Evolutionary conservation across 129 eudicot species (phyloP).

Genomic region (Flaveria ramosissima): DNA sequence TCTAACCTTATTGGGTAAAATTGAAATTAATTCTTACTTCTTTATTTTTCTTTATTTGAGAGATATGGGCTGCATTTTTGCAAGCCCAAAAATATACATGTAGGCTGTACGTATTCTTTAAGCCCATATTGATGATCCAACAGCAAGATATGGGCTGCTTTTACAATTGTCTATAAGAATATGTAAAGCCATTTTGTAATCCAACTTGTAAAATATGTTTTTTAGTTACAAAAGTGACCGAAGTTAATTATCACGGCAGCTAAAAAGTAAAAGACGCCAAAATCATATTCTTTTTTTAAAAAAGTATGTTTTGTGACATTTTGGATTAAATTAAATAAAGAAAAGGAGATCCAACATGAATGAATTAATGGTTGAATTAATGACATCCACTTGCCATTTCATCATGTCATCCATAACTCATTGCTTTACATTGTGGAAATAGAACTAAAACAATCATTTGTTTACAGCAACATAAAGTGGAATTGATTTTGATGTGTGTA

Average conservation of each 20-base stretch:
- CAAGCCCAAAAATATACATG: not conserved
- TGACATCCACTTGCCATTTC: slow-evolving; percentile 31
- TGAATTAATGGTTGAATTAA: slow-evolving; percentile 32
- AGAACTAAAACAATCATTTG: slow-evolving; percentile 19
- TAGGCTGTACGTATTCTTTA: not conserved
- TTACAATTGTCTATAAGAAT: too few species aligned
- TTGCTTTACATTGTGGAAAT: slow-evolving; percentile 20
- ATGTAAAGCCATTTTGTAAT: too few species aligned
- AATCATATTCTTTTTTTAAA: not conserved
- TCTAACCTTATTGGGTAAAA: too few species aligned
- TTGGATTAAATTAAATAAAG: not conserved
- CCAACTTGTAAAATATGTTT: too few species aligned
- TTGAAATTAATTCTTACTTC: too few species aligned
- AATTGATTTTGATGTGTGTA: slow-evolving; percentile 20
- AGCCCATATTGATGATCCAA: too few species aligned
- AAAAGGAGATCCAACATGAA: not conserved
- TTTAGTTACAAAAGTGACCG: too few species aligned
- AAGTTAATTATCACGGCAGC: too few species aligned
- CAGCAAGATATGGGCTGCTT: too few species aligned
- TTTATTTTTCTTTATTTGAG: not conserved
- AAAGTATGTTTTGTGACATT: not conserved
- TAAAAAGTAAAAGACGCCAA: not conserved
- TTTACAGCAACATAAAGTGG: slow-evolving; percentile 24
- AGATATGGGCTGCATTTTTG: slow-evolving; percentile 3
- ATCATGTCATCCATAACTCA: slow-evolving; percentile 23